phyloP scores from a whole-genome alignment of 306 rosid genomes.

The Sicyos edulis region DNA sequence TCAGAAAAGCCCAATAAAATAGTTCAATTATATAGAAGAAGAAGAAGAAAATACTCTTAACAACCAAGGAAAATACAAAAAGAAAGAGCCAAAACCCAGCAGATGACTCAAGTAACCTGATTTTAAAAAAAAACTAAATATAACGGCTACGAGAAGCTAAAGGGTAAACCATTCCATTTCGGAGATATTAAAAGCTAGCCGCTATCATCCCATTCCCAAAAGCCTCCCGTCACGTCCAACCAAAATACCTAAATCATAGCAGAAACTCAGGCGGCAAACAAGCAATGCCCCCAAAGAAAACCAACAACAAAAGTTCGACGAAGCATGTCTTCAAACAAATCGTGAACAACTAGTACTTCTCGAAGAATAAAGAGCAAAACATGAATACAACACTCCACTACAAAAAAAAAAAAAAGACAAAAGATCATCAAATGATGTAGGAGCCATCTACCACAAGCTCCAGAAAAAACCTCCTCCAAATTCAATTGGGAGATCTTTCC shows the following conservation, averaged over 20 bases:
- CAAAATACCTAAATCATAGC: not conserved
- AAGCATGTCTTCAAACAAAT: constrained; percentile 4
- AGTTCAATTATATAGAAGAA: not conserved
- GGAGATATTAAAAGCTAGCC: not conserved
- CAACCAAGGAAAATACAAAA: not conserved
- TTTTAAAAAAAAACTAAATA: not conserved
- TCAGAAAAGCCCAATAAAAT: constrained; percentile 3
- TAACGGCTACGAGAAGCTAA: not conserved
- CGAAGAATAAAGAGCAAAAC: not conserved
- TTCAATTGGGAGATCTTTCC: not conserved
- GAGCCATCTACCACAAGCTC: not conserved
- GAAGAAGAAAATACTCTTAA: not conserved
- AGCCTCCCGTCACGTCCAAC: not conserved
- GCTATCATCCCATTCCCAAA: not conserved
- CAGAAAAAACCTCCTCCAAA: not conserved
- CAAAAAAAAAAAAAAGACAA: not conserved
- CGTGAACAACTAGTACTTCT: not conserved
- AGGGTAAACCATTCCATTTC: not conserved
- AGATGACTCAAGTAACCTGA: too few relatives aligned
- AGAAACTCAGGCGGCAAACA: not conserved
- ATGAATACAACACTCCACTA: not conserved
- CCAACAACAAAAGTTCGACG: not conserved
- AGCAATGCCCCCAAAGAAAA: not conserved
- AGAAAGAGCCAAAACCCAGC: too few relatives aligned
- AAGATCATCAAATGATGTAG: not conserved